Evolutionary conservation across 331 rosid genomes (phyloP).

Genomic region (Arachis monticola): DNA sequence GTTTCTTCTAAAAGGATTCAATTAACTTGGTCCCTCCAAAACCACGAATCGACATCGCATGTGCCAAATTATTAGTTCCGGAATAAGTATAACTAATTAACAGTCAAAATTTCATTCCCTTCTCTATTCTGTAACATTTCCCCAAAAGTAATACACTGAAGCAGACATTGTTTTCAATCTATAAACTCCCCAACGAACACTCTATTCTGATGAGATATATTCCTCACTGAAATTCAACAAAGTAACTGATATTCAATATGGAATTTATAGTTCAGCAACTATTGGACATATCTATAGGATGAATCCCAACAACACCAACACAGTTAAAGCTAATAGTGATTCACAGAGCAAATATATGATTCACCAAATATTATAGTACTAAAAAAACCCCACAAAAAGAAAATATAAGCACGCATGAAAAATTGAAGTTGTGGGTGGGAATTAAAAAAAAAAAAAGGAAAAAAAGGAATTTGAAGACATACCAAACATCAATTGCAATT

Average conservation of each 20-base stretch:
- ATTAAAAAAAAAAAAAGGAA: not conserved
- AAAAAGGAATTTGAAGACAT: slow-evolving; percentile 29
- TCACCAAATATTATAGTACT: slow-evolving; percentile 2
- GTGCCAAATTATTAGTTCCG: too few species aligned
- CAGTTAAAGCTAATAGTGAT: slow-evolving; percentile 14
- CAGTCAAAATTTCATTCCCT: slow-evolving; percentile 1
- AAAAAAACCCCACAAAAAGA: not conserved
- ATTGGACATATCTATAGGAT: not conserved
- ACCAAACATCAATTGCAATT: slow-evolving; percentile 62
- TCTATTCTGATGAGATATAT: not conserved
- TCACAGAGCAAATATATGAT: slow-evolving; percentile 14
- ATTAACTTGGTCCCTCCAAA: not conserved
- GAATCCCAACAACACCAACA: slow-evolving; percentile 13
- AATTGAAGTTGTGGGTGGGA: slow-evolving; percentile 5
- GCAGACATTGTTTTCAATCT: not conserved
- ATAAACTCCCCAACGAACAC: not conserved
- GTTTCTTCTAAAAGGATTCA: not conserved
- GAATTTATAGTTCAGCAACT: slow-evolving; percentile 17
- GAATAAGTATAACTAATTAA: too few species aligned
- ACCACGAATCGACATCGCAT: slow-evolving; percentile 8
- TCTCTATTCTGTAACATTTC: not conserved
- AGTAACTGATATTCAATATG: slow-evolving; percentile 11
- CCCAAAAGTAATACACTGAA: not conserved
- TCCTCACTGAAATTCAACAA: slow-evolving; percentile 3
- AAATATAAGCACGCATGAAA: not conserved